phyloP scores from a whole-genome alignment of 2,329 filamentous ascomycete species.

The Pleurostoma richardsiae region DNA sequence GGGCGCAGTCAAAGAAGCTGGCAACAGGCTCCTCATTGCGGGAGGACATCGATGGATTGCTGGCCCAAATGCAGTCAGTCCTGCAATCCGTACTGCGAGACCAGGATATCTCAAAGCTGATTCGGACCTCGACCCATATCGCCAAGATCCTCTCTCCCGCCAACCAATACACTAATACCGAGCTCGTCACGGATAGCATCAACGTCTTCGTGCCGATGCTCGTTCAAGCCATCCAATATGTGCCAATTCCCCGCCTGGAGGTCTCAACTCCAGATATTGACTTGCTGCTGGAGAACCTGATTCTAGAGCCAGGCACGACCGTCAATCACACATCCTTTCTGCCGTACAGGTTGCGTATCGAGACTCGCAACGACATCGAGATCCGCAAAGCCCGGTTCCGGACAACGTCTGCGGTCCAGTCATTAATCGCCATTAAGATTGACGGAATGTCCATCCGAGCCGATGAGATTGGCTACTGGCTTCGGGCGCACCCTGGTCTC shows the following conservation, averaged over 20 bases:
- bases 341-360: conserved; percentile 74
- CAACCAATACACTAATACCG: conserved; percentile 59
- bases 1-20: conserved; percentile 55
- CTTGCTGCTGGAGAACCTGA: conserved; percentile 81
- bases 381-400: conserved; percentile 71
- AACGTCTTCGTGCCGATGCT: conserved; percentile 77
- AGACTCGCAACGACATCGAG: conserved; percentile 82
- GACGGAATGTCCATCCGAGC: conserved; percentile 80
- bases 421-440: conserved; percentile 70
- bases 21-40: conserved; percentile 63
- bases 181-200: conserved; percentile 69
- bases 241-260: conserved; percentile 89
- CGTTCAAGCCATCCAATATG: conserved; percentile 73
- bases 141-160: conserved; percentile 64
- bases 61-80: conserved; percentile 64
- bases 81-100: conserved; percentile 67
- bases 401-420: conserved; percentile 62
- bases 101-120: conserved; percentile 63
- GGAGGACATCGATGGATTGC: conserved; percentile 66
- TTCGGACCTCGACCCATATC: conserved; percentile 63
- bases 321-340: conserved; percentile 86
- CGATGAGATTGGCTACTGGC: conserved; percentile 85
- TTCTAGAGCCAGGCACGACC: conserved; percentile 81
- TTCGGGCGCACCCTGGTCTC: conserved; percentile 72
- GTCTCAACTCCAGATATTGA: conserved; percentile 79